Evolutionary conservation across 2,329 filamentous ascomycete species (phyloP).

Genomic region (Zasmidium cellare): DNA sequence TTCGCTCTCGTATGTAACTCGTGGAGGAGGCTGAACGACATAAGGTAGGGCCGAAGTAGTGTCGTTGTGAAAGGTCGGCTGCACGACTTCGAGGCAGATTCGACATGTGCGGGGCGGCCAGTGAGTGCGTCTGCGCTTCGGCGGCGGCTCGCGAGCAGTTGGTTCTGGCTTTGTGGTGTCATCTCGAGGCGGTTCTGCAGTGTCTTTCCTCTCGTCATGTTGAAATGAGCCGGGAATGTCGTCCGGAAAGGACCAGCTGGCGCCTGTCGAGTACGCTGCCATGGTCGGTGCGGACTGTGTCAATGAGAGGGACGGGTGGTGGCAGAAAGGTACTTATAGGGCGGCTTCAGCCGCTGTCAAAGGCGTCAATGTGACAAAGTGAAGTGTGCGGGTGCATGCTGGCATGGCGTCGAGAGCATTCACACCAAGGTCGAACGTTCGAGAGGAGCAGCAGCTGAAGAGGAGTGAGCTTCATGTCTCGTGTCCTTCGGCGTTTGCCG

Average conservation of each 20-base stretch:
- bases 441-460: neutral
- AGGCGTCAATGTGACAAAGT: neutral
- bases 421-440: neutral
- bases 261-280: constrained; percentile 43
- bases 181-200: neutral
- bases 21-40: constrained; percentile 57
- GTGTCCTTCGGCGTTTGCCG: neutral
- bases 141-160: constrained; percentile 14
- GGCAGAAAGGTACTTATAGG: neutral
- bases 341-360: neutral
- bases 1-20: constrained; percentile 68
- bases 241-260: constrained; percentile 50
- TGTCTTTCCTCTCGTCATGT: constrained; percentile 10
- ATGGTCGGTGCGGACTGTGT: constrained; percentile 30
- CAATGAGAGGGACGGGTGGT: constrained; percentile 1
- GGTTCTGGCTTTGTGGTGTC: constrained; percentile 10
- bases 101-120: constrained; percentile 78
- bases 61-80: constrained; percentile 55
- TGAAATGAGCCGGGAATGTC: constrained; percentile 40
- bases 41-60: constrained; percentile 52
- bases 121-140: constrained; percentile 42
- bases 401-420: neutral
- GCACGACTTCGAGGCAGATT: constrained; percentile 78
- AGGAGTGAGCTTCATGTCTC: neutral
- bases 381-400: neutral